Evolutionary conservation across 345 rosid genomes (phyloP), one percentile per base, ranked within the genome.

Genomic region (Cardamine resedifolia): DNA sequence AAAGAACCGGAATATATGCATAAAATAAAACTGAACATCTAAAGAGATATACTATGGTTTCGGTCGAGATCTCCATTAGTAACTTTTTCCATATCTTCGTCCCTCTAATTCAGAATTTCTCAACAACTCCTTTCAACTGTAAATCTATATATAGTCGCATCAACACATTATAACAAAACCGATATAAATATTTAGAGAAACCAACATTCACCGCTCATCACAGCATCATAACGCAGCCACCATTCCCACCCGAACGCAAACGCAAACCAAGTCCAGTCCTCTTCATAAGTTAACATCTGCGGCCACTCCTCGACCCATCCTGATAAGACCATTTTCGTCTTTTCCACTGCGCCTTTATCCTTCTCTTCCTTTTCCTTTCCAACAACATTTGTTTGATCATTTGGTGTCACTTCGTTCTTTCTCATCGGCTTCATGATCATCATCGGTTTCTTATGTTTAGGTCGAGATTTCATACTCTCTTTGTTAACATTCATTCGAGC

Each of bases 181-280:
- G 6, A 6, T 39, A 55, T 18, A 10, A 26, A 45, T 60, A 34
- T 34, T 26, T 50, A 60, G 3, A 50, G 10, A 62, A 20, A 62
- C 68, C 43, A 52, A 52, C 16, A 62, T 16, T 38, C 45, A 63
- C 56, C 69, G 7, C 10, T 72, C 76, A 72, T 62, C 16, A 63
- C 31, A 4, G 44, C 27, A 6, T 72, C 69, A 63, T 72, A 72
- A 51, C 63, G 61, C 62, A 11, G 34, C 76, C 76, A 72, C 43
- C 69, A 52, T 39, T 4, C 68, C 76, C 68, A 72, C 20, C 76
- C 76, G 2, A 51, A 62, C 44, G 24, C 62, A 62, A 72, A 72
- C 56, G 34, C 76, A 36, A 20, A 41, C 76, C 76, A 72, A 0
- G 45, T 62, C 76, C 76, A 72, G 5, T 72, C 69, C 50, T 72